Base-by-base conservation (phyloP, 2,329 filamentous ascomycete species). In the Talaromyces sp. region DNA sequence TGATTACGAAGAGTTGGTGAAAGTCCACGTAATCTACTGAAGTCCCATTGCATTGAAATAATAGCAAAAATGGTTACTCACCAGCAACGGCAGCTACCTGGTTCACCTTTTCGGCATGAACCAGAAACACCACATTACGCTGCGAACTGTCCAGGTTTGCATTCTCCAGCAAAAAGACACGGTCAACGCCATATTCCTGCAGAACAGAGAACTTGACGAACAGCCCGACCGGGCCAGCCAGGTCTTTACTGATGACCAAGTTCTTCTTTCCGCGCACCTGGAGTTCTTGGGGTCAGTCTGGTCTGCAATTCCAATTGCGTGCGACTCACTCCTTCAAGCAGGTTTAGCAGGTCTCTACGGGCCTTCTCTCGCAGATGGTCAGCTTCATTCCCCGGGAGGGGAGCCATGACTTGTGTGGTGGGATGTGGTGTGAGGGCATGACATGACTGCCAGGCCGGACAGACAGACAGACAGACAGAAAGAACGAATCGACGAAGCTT, bases 231-330 rank as follows among this genome's bases (percentile, higher is more conserved):
- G 93, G 91, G 26, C 93, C 95, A 67, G 93, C 92, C 68, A 99
- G 83, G 69, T 88, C 88, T 76, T 89, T 90, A 75, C 98, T 93
- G 71, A 99, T 89, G 57, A 99, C 90, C 63, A 99, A 82, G 71
- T 97, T 98, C 83, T 99, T 99, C 85, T 98, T 99, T 68, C 96
- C 96, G 73, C 93, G 90, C 66, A 98, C 91, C 95, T 99, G 71
- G 51, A 64, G 56, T 55, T 64, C 26, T 27, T 6, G 26, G n/a
- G 62, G 61, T 78, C 62, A 78, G 62, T 64, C n/a, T n/a, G 17
- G 55, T 10, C 26, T 9, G 9, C n/a, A 7, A 69, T 66, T 65
- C 66, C 65, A n/a, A 38, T 38, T 38, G 66, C 70, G 68, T 74
- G 77, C 78, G 79, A 90, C 92, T 86, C 89, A 99, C 95, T 77